Evolutionary conservation across 331 rosid species (phyloP), one percentile per base, ranked within the genome.

Genomic region (Malus hybrid): DNA sequence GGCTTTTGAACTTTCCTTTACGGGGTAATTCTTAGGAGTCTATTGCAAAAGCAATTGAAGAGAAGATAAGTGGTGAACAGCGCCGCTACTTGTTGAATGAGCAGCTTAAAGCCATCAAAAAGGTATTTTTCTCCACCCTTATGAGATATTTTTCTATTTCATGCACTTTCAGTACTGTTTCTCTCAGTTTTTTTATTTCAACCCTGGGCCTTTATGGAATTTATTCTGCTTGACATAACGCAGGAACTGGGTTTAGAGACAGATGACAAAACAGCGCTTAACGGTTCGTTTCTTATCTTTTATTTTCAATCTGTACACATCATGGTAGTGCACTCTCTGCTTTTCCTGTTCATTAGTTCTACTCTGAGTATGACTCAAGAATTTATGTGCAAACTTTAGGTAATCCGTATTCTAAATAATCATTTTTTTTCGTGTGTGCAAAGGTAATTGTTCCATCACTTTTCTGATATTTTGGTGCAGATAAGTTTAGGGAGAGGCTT

Each of bases 91-190:
- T 94, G 79, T 80, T 94, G 82, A 92, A 90, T 28, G 97, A 94
- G 90, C 97, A 94, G 74, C 97, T 94, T 67, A 92, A 94, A 88
- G 99, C 97, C 80, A 92, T 94, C 80, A 94, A 94, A 76, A 94
- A 90, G 97, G 99, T 92, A 74, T 65, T 59, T 56, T 24, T 42
- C 78, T 66, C 72, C 67, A 60, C 19, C 18, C 12, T 67, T 6
- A 8, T 64, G 22, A 44, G 10, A 34, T 20, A 14, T 29, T 69
- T 24, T 65, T 34, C 19, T 6, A 12, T n/a, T 16, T 16, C 59
- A 7, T 69, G 32, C 39, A 29, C 34, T 22, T 61, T 46, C 42
- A 67, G 13, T 46, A 63, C 50, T 71, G 67, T 22, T 31, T 36
- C 73, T 81, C 56, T 73, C 68, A 39, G 62, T 79, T 22, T 34